phyloP scores from a whole-genome alignment of 2,329 filamentous ascomycete species.

The Malbranchea cinnamomea region DNA sequence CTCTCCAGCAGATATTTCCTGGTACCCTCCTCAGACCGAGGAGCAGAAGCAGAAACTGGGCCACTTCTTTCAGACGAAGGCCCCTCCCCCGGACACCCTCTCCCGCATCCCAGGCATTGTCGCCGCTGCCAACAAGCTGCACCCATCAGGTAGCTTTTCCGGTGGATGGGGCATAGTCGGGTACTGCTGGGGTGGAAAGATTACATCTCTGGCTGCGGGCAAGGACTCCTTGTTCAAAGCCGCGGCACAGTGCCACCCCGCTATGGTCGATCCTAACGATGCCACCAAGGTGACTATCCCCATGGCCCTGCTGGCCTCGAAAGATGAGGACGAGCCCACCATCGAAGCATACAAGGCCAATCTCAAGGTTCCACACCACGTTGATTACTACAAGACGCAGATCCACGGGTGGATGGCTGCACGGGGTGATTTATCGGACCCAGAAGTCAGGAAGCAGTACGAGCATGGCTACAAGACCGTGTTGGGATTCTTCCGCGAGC shows the following conservation, averaged over 20 bases:
- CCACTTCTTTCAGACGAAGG: conserved; percentile 42
- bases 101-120: conserved; percentile 41
- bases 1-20: conserved; percentile 47
- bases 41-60: conserved; percentile 46
- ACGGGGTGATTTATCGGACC: conserved; percentile 15
- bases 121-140: conserved; percentile 36
- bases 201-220: conserved; percentile 36
- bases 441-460: conserved; percentile 18
- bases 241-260: conserved; percentile 37
- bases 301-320: conserved; percentile 37
- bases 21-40: conserved; percentile 45
- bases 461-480: conserved; percentile 19
- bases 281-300: conserved; percentile 38
- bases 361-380: conserved; percentile 14
- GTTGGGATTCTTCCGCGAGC: conserved; percentile 16
- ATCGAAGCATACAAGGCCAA: conserved; percentile 16
- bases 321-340: conserved; percentile 36
- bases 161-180: conserved; percentile 45
- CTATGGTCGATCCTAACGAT: conserved; percentile 41
- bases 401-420: conserved; percentile 23
- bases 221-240: conserved; percentile 37
- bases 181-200: conserved; percentile 38
- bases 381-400: conserved; percentile 20
- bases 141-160: conserved; percentile 23
- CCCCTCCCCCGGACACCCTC: conserved; percentile 43